A percentile compares a stretch with the other conserved stretches of the same genome.
Conservation (phyloP, 768 basidiomycete genomes). For the Roridomyces roridus region DNA sequence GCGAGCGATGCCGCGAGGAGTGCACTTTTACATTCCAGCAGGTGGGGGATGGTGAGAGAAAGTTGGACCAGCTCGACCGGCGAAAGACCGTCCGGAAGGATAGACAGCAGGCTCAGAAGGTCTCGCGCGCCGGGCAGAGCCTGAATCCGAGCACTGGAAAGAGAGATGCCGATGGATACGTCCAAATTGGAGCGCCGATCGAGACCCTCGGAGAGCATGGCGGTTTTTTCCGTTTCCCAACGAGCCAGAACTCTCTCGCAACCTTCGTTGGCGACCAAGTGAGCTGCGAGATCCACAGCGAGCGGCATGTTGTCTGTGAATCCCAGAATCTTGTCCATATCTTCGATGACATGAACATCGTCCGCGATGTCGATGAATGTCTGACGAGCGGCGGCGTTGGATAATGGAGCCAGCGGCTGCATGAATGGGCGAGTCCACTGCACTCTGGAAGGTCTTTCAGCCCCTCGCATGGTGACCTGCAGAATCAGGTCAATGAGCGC, state of each 20-base stretch:
- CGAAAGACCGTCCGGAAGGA: neutral
- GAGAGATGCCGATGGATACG: neutral
- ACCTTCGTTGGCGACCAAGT: neutral
- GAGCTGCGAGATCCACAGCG: neutral
- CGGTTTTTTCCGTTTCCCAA: too few relatives aligned
- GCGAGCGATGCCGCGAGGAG: too few relatives aligned
- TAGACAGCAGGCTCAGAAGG: neutral
- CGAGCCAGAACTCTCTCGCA: neutral
- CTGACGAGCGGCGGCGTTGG: neutral
- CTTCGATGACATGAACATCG: neutral
- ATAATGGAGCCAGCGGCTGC: neutral
- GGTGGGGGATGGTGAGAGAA: neutral
- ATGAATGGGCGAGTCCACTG: neutral
- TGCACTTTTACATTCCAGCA: too few relatives aligned
- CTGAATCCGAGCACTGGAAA: neutral
- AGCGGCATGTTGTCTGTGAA: slow-evolving; percentile 1
- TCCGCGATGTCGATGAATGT: neutral
- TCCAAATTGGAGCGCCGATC: too few relatives aligned
- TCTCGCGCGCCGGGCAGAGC: neutral
- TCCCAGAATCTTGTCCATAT: neutral
- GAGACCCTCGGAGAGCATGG: too few relatives aligned
- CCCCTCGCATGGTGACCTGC: neutral
- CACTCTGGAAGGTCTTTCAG: neutral
- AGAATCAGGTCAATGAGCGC: too few relatives aligned
- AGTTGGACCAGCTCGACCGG: neutral